phyloP scores from a whole-genome alignment of 2,329 filamentous ascomycete genomes.

The Colletotrichum australisinense region DNA sequence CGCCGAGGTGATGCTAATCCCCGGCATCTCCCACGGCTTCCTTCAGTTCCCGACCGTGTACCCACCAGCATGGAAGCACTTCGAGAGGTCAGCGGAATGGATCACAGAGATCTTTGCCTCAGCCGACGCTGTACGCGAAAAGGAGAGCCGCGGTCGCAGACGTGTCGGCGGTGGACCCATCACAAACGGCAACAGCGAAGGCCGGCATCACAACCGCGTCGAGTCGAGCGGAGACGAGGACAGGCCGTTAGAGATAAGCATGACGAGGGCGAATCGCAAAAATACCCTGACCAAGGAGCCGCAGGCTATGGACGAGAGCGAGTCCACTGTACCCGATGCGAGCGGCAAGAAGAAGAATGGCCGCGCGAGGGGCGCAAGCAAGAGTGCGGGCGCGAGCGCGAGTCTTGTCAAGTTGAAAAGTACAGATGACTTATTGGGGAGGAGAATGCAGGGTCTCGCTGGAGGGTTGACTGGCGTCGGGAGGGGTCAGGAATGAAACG shows the following conservation, averaged over 20 bases:
- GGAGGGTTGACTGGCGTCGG: conserved; percentile 62
- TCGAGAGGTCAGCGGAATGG: conserved; percentile 83
- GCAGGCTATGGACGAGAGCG: conserved; percentile 37
- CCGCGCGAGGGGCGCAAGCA: conserved; percentile 48
- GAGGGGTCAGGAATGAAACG: conserved; percentile 48
- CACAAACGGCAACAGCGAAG: conserved; percentile 34
- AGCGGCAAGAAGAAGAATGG: conserved; percentile 38
- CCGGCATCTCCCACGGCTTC: conserved; percentile 93
- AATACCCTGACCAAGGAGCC: conserved; percentile 37
- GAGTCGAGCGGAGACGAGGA: conserved; percentile 85
- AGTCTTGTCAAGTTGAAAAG: conserved; percentile 66
- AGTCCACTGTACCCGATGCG: conserved; percentile 38
- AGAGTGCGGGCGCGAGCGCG: conserved; percentile 58
- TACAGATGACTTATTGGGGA: conserved; percentile 66
- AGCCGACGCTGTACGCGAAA: conserved; percentile 53
- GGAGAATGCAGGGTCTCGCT: conserved; percentile 69
- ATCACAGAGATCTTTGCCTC: conserved; percentile 79
- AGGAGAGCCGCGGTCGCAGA: conserved; percentile 22
- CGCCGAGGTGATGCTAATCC: conserved; percentile 86
- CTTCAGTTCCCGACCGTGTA: conserved; percentile 91
- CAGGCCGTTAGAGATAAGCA: conserved; percentile 82
- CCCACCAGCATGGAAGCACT: conserved; percentile 89
- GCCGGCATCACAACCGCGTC: conserved; percentile 49
- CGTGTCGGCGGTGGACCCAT: conserved; percentile 9
- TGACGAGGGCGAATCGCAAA: conserved; percentile 55